phyloP scores from a whole-genome alignment of 768 basidiomycete genomes.

The Pleurotus pulmonarius region DNA sequence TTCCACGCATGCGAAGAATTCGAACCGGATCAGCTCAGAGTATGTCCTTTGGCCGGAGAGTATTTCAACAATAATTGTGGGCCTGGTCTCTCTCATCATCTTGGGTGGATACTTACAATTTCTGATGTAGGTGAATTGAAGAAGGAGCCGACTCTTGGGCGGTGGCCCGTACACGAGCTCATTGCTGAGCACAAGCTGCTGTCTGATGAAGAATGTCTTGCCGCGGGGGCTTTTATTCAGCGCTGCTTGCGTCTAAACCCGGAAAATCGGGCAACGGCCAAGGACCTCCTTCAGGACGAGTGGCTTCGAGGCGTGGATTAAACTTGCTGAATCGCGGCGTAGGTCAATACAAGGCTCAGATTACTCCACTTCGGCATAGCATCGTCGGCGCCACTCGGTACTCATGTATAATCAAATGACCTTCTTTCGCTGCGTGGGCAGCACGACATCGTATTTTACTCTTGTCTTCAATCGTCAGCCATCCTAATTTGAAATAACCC shows the following conservation, averaged over 20 bases:
- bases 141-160: slow-evolving; percentile 10
- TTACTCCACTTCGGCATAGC: too few relatives aligned
- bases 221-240: slow-evolving; percentile 14
- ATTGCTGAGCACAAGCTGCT: slow-evolving; percentile 13
- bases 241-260: slow-evolving; percentile 22
- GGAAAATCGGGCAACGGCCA: slow-evolving; percentile 16
- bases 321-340: too few relatives aligned
- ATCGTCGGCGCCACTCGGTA: too few relatives aligned
- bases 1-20: neutral
- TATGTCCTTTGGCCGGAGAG: neutral
- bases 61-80: neutral
- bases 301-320: neutral
- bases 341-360: too few relatives aligned
- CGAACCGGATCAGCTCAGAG: neutral
- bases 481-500: too few relatives aligned
- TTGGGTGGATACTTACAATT: neutral
- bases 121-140: slow-evolving; percentile 14
- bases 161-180: slow-evolving; percentile 12
- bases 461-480: too few relatives aligned
- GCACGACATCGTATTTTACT: too few relatives aligned
- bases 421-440: too few relatives aligned
- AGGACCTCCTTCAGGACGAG: slow-evolving; percentile 18
- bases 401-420: too few relatives aligned
- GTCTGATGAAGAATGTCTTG: slow-evolving; percentile 11
- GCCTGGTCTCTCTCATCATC: neutral